phyloP scores from a whole-genome alignment of 805 yeast genomes.

The Cyberlindnera misumaiensis region DNA sequence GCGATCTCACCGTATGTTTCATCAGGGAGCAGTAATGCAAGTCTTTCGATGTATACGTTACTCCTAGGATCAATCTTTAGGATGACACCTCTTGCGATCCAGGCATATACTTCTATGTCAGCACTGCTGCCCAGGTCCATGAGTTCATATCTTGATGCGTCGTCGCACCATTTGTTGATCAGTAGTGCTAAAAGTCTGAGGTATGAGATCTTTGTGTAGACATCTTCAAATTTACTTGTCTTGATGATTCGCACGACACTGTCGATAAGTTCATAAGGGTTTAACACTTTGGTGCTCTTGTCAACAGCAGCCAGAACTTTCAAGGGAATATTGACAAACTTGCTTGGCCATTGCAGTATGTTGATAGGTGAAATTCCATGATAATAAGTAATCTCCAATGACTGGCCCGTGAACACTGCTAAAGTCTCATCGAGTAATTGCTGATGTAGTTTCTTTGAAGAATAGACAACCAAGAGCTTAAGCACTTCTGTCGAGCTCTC shows the following conservation, averaged over 20 bases:
- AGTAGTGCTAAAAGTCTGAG: conserved; percentile 49
- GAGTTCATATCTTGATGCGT: conserved; percentile 1
- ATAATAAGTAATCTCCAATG: conserved; percentile 7
- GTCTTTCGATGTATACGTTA: conserved; percentile 25
- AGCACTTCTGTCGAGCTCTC: conserved; percentile 27
- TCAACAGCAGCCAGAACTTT: conserved; percentile 50
- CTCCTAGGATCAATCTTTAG: conserved; percentile 45
- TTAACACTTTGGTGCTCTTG: conserved; percentile 28
- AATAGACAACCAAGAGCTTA: conserved; percentile 28
- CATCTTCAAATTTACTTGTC: conserved; percentile 6
- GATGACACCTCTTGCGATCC: conserved; percentile 69
- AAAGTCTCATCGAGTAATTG: conserved; percentile 33
- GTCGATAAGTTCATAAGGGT: conserved; percentile 11
- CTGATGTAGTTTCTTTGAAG: conserved; percentile 34
- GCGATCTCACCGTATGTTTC: conserved; percentile 25
- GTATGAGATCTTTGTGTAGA: conserved; percentile 39
- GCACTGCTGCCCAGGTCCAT: conserved; percentile 11
- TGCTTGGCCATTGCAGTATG: conserved; percentile 24
- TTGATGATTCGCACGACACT: conserved; percentile 8
- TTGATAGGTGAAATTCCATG: conserved; percentile 8
- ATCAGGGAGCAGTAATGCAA: conserved; percentile 30
- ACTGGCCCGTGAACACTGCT: conserved; percentile 27
- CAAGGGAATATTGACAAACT: conserved; percentile 32
- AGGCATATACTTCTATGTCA: conserved; percentile 49
- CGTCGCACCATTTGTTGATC: conserved; percentile 45